Evolutionary conservation across 2,329 filamentous ascomycete genomes (phyloP), one percentile per base, ranked within the genome.

Genomic region (Microcyclospora pomicola): DNA sequence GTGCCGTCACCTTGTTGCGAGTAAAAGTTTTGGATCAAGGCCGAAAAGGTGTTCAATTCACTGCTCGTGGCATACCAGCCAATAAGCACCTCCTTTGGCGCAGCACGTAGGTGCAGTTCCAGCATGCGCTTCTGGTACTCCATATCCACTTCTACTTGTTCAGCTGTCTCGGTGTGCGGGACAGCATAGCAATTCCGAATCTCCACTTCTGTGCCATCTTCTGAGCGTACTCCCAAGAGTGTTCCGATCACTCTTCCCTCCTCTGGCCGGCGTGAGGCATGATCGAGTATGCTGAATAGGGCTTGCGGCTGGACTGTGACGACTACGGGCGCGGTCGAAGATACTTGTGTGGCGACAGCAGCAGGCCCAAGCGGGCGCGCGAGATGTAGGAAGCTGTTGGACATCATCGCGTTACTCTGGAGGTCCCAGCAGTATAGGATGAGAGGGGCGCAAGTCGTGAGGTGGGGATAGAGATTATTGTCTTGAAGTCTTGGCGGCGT

Each of bases 71-170:
- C 93, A 68, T 98, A 98, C 91, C 91, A 98, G 57, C 91, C 91
- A 45, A 98, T 81, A 42, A 98, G 75, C 38, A 86, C 77, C 66
- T 98, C 91, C 64, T 86, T 84, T 36, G 91, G 91, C 63, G 86
- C 82, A 41, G 87, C 88, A 67, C 88, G 88, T 51, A 96, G 77
- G 61, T 94, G 88, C 53, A 98, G 71, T 42, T 83, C 81, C 41
- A 96, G 79, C 91, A 98, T 98, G 64, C 88, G 87, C 75, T 96
- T 96, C 69, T 98, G 91, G 67, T 96, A 98, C 66, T 98, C 91
- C 73, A 98, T 93, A 61, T 98, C 91, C 48, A 98, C 91, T 66
- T 98, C 91, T 55, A 98, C 91, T 66, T 98, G 91, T 65, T 98
- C 91, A 61, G 87, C 82, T 52, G 88, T 94, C 68, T 98, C 91